phyloP scores from a whole-genome alignment of 768 basidiomycete species.

The Suillus subalutaceus region DNA sequence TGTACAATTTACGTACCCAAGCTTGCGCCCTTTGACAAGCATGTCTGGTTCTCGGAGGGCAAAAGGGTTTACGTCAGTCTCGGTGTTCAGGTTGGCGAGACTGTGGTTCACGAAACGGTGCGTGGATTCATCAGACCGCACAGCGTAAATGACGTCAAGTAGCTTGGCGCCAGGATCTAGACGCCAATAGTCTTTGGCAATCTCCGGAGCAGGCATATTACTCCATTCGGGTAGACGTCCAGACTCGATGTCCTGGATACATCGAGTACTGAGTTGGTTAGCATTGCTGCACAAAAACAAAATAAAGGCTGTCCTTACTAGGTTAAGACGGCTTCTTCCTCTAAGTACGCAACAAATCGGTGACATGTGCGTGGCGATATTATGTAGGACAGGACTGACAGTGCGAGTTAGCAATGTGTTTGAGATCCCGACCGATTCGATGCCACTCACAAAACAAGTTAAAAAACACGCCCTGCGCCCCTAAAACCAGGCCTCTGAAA shows the following conservation, averaged over 20 bases:
- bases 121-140: constrained; percentile 90
- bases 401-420: constrained; percentile 19
- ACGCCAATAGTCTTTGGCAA: constrained; percentile 97
- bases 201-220: constrained; percentile 75
- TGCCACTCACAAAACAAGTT: constrained; percentile 77
- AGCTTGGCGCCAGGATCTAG: constrained; percentile 71
- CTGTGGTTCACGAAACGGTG: constrained; percentile 97
- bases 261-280: constrained; percentile 60
- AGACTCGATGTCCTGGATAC: constrained; percentile 81
- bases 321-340: constrained; percentile 94
- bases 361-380: constrained; percentile 77
- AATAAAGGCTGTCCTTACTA: constrained; percentile 57
- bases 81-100: constrained; percentile 79
- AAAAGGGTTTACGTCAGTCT: constrained; percentile 87
- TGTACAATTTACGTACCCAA: constrained; percentile 55
- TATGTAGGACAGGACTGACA: constrained; percentile 73
- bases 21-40: constrained; percentile 73
- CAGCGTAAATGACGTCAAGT: constrained; percentile 88
- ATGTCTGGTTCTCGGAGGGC: constrained; percentile 89
- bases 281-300: constrained; percentile 19
- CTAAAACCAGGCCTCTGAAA: constrained; percentile 83
- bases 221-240: constrained; percentile 84
- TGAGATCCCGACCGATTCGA: constrained; percentile 6
- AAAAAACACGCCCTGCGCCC: constrained; percentile 90
- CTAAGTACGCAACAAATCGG: constrained; percentile 89